These are phyloP conservation scores for Mucor plumbeus DNA, from an alignment of 371 early-diverging fungal genomes.

Conservation along the genomic window DNA sequence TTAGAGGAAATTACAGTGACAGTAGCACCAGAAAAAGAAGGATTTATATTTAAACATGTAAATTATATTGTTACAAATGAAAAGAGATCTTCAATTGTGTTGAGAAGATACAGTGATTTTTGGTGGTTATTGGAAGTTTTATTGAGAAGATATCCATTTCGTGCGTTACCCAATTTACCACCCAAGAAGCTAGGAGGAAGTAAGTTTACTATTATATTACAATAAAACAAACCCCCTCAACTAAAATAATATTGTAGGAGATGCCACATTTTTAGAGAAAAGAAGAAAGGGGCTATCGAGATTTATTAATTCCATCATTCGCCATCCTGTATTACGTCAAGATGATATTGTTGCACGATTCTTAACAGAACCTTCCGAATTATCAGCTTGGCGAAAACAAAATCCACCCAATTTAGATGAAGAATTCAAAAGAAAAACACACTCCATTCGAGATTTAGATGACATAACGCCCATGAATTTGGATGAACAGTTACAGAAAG, in stretches of 20 bases:
- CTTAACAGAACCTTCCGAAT: slow-evolving; percentile 69
- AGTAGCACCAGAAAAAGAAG: slow-evolving; percentile 75
- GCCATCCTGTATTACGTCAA: slow-evolving; percentile 74
- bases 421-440: slow-evolving; percentile 50
- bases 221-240: not conserved
- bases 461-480: slow-evolving; percentile 50
- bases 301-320: slow-evolving; percentile 77
- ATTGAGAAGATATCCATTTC: slow-evolving; percentile 45
- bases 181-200: slow-evolving; percentile 55
- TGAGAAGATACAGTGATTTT: slow-evolving; percentile 55
- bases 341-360: slow-evolving; percentile 71
- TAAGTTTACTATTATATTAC: slow-evolving; percentile 19
- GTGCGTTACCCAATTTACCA: slow-evolving; percentile 50
- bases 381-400: slow-evolving; percentile 59
- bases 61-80: slow-evolving; percentile 56
- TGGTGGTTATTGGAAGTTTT: slow-evolving; percentile 52
- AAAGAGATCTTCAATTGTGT: slow-evolving; percentile 45
- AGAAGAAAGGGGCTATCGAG: slow-evolving; percentile 74
- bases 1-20: slow-evolving; percentile 63
- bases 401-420: slow-evolving; percentile 58
- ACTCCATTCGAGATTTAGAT: slow-evolving; percentile 37
- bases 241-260: slow-evolving; percentile 42
- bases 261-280: slow-evolving; percentile 76
- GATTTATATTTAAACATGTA: slow-evolving; percentile 58
- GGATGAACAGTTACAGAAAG: slow-evolving; percentile 58